Conservation (phyloP, 495 filamentous ascomycete species). For the Aspergillus egyptiacus region DNA sequence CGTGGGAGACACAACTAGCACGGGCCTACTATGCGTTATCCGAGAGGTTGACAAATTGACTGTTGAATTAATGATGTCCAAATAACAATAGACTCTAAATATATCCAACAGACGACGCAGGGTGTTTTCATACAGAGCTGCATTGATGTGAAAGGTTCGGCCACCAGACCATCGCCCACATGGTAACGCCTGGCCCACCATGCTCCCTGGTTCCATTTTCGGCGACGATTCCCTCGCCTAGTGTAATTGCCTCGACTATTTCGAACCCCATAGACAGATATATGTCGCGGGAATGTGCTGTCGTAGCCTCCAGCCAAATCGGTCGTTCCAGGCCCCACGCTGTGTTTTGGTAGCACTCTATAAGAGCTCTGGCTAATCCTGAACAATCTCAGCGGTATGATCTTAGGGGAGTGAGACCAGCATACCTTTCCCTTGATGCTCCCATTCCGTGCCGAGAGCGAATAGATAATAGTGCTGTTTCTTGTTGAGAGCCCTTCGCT, state of each 20-base stretch:
- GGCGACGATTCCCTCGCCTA: not conserved
- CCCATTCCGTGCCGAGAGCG: slow-evolving; percentile 5
- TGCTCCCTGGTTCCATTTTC: not conserved
- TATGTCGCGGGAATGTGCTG: not conserved
- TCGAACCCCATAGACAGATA: slow-evolving; percentile 5
- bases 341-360: not conserved
- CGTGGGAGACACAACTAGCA: slow-evolving; percentile 32
- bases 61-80: no score
- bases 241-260: not conserved
- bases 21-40: slow-evolving; percentile 27
- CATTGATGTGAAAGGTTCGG: not conserved
- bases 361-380: slow-evolving; percentile 5
- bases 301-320: slow-evolving; percentile 9
- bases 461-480: not conserved
- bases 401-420: not conserved
- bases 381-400: not conserved
- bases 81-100: no score
- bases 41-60: not conserved
- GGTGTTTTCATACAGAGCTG: not conserved
- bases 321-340: not conserved
- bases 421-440: slow-evolving; percentile 4
- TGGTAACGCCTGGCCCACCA: not conserved
- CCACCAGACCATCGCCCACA: slow-evolving; percentile 10
- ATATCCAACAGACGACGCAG: not conserved
- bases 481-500: not conserved